A percentile compares a stretch with the other conserved stretches of the same genome.
Evolutionary conservation across 176 grass and related monocot species (phyloP).

Genomic region (Chloris gayana): DNA sequence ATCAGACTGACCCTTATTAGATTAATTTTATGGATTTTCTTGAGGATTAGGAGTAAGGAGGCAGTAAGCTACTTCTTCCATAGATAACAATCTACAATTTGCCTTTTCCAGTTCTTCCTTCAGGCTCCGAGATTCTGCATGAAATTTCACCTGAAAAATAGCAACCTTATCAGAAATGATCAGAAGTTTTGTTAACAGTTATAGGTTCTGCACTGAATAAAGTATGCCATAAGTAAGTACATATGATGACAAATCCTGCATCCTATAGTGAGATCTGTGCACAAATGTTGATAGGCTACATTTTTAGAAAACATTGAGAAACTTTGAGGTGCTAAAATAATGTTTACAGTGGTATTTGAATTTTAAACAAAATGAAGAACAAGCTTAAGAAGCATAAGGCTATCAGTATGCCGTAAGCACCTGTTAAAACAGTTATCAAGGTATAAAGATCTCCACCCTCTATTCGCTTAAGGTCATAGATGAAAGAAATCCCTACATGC

Average conservation of each 20-base stretch:
- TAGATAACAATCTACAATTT: constrained; percentile 58
- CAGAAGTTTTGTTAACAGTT: neutral
- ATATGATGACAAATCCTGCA: neutral
- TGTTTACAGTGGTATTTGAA: neutral
- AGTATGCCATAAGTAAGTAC: neutral
- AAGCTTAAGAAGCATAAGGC: neutral
- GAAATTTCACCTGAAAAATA: constrained; percentile 64
- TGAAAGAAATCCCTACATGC: constrained; percentile 10
- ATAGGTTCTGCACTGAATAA: constrained; percentile 10
- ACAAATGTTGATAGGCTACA: neutral
- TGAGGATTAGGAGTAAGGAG: constrained; percentile 28
- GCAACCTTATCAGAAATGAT: constrained; percentile 26
- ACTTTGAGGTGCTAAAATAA: neutral
- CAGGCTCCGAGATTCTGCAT: constrained; percentile 53
- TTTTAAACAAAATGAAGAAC: neutral
- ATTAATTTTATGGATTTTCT: constrained; percentile 17
- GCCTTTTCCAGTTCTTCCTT: constrained; percentile 74
- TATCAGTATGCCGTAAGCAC: neutral
- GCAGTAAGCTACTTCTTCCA: constrained; percentile 63
- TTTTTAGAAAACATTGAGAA: neutral
- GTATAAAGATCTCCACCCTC: neutral
- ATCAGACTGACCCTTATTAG: constrained; percentile 31
- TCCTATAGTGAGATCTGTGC: neutral
- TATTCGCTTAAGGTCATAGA: neutral
- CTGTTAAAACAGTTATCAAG: neutral